phyloP scores from a whole-genome alignment of 176 grass and related monocot species.

The Otatea glauca region DNA sequence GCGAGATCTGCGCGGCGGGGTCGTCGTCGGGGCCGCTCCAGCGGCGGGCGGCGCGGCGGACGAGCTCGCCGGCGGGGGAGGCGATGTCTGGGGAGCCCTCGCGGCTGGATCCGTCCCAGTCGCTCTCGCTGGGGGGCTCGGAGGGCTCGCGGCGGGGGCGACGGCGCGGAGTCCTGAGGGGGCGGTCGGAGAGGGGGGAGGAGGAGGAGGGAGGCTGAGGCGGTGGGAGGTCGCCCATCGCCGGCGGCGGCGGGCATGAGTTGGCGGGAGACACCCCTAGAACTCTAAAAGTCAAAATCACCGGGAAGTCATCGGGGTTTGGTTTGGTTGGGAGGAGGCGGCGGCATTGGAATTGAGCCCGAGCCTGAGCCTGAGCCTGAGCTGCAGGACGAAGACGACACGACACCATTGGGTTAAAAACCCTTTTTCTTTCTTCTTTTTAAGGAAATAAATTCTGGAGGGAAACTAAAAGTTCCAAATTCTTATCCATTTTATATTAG shows the following conservation, averaged over 20 bases:
- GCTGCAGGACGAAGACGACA: too few species aligned
- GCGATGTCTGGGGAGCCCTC: conserved; percentile 73
- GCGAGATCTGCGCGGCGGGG: conserved; percentile 43
- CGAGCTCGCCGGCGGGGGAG: conserved; percentile 34
- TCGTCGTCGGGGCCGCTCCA: conserved; percentile 1
- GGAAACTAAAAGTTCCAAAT: conserved; percentile 16
- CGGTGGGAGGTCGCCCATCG: too few species aligned
- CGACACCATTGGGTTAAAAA: too few species aligned
- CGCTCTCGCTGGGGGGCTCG: neutral
- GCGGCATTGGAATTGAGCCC: neutral
- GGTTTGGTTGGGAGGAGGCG: too few species aligned
- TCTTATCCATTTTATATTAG: too few species aligned
- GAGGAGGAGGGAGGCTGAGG: neutral
- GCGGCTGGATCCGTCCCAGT: conserved; percentile 63
- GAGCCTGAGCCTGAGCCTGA: too few species aligned
- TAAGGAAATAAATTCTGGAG: conserved; percentile 12
- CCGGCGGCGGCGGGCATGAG: too few species aligned
- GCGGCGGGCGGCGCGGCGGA: conserved; percentile 37
- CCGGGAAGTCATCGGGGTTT: too few species aligned
- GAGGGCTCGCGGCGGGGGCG: neutral
- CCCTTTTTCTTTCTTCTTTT: neutral
- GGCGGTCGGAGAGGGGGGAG: neutral
- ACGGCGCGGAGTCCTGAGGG: conserved; percentile 30
- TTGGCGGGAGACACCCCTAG: too few species aligned
- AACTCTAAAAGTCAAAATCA: too few species aligned